A percentile compares a stretch with the other conserved stretches of the same genome.
These are phyloP conservation scores for Termitomyces sp. DNA, from an alignment of 768 basidiomycete species.

Conservation along the genomic window DNA sequence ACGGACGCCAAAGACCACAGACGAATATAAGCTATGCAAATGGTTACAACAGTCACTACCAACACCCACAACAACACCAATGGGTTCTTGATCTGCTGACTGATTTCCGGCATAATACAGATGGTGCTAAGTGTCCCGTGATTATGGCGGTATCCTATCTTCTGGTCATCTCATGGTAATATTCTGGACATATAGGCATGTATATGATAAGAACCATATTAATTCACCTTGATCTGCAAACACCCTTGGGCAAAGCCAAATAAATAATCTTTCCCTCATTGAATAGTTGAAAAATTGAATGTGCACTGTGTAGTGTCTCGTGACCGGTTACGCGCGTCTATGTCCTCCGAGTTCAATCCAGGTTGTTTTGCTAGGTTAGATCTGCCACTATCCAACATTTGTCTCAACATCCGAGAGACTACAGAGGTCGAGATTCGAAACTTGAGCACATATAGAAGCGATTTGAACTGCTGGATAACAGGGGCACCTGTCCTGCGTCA, in stretches of 20 bases:
- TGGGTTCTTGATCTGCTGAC: background rate
- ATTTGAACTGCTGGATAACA: too few species aligned
- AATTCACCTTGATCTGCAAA: background rate
- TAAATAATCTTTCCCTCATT: too few species aligned
- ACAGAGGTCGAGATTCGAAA: background rate
- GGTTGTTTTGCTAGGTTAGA: background rate
- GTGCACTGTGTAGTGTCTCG: too few species aligned
- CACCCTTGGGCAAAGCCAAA: background rate
- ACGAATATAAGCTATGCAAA: constrained; percentile 12
- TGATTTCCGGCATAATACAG: constrained; percentile 22
- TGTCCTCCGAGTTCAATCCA: background rate
- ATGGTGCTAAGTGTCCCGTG: constrained; percentile 52
- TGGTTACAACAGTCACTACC: constrained; percentile 11
- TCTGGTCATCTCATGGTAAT: too few species aligned
- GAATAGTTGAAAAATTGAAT: too few species aligned
- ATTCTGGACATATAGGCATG: background rate
- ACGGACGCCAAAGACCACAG: constrained; percentile 12
- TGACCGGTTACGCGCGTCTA: too few species aligned
- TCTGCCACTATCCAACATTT: background rate
- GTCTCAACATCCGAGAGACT: background rate
- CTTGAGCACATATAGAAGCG: too few species aligned
- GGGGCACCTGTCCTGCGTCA: too few species aligned
- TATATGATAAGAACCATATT: background rate
- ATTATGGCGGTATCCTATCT: constrained; percentile 4
- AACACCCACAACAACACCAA: constrained; percentile 13